Percentiles rank a stretch among this genome's conserved stretches.
These are phyloP conservation scores for Porosira glacialis DNA, from an alignment of 352 stramenopile species.

Conservation along the genomic window DNA sequence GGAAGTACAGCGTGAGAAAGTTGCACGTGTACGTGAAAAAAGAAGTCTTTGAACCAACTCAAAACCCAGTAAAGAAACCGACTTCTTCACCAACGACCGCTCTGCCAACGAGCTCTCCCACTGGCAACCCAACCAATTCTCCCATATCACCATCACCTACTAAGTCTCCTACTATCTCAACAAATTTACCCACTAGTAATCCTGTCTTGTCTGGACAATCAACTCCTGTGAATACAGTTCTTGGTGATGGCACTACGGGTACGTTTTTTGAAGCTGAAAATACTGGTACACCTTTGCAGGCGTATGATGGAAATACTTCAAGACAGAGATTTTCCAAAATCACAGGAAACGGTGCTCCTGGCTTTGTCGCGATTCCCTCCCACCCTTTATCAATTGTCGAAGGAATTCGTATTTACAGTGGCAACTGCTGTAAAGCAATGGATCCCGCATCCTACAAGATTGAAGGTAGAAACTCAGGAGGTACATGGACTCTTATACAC, in stretches of 20 bases:
- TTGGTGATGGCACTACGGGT: neutral
- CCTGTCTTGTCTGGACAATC: neutral
- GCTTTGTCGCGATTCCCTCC: neutral
- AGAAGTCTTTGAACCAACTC: neutral
- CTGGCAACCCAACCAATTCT: no score
- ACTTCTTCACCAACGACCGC: no score
- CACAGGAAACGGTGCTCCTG: neutral
- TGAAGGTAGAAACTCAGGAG: conserved; percentile 6
- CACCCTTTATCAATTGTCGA: conserved; percentile 8
- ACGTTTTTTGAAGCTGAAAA: neutral
- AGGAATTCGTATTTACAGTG: conserved; percentile 8
- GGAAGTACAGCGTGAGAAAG: neutral
- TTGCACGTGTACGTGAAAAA: neutral
- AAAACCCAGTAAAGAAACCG: no score
- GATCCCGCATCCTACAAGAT: conserved; percentile 8
- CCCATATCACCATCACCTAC: no score
- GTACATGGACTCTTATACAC: neutral
- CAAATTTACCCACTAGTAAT: no score
- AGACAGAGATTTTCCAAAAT: neutral
- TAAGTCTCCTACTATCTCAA: no score
- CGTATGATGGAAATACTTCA: conserved; percentile 1
- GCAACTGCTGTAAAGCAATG: neutral
- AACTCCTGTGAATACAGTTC: neutral
- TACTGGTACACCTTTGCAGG: neutral
- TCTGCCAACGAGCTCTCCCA: no score